Evolutionary conservation across 2,329 filamentous ascomycete species (phyloP), one percentile per base, ranked within the genome.

Genomic region (Nemania sp.): DNA sequence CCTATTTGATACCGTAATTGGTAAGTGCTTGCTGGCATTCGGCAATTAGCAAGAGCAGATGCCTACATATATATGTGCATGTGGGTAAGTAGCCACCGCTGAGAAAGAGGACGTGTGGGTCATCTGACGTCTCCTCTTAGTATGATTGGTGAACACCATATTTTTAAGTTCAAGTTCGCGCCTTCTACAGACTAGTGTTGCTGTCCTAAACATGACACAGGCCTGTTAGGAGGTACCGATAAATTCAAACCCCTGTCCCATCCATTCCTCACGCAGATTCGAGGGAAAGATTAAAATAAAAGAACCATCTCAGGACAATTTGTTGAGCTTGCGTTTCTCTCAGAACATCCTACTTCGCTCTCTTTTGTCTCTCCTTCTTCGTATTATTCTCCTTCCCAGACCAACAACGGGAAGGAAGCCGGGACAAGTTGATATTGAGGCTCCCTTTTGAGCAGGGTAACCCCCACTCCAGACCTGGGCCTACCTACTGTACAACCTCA

Each of bases 361-460:
- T 12, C 28, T 39, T 6, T 41, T 20, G 17, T 45, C 36, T 15
- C 24, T 54, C 30, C 26, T 36, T 43, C 26, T n/a, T 8, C n/a
- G n/a, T 7, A 22, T 3, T 9, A 41, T n/a, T n/a, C n/a, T n/a
- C n/a, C n/a, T n/a, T n/a, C n/a, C n/a, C n/a, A n/a, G n/a, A n/a
- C n/a, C n/a, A n/a, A n/a, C n/a, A n/a, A n/a, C n/a, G n/a, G 4
- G 28, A 26, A 26, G 17, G 15, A 41, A 6, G 22, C n/a, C 12
- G 37, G 20, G 8, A 26, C n/a, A n/a, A 31, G 28, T 36, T 23
- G 23, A 42, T 23, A 42, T 46, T 46, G 47, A 51, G 46, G 52
- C 46, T 54, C 31, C 50, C 33, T 36, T 28, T 40, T 5, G 31
- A 26, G 40, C 30, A 43, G 26, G 33, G 46, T 46, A 49, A 36